Percentiles rank a stretch among this genome's conserved stretches.
phyloP scores from a whole-genome alignment of 2,329 filamentous ascomycete genomes.

The Alternaria longipes region DNA sequence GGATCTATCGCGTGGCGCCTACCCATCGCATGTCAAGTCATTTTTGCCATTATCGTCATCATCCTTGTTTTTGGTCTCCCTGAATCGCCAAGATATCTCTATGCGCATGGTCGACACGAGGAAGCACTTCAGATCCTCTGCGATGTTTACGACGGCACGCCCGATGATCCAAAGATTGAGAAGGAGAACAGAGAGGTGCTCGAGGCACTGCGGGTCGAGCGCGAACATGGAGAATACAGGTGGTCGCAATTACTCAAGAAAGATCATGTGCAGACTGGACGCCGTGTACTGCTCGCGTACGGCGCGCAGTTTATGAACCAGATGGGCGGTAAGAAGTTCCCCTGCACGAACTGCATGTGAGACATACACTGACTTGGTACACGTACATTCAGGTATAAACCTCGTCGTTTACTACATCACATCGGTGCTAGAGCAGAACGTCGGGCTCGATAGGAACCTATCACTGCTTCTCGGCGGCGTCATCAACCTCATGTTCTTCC shows the following conservation, averaged over 20 bases:
- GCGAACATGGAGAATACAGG: constrained; percentile 50
- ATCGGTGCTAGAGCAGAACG: constrained; percentile 57
- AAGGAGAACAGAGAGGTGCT: constrained; percentile 58
- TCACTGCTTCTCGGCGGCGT: constrained; percentile 60
- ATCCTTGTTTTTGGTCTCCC: constrained; percentile 52
- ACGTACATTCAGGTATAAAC: neutral
- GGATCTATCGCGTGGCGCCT: constrained; percentile 58
- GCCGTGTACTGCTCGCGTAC: constrained; percentile 52
- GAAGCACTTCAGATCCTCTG: constrained; percentile 62
- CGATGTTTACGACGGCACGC: constrained; percentile 57
- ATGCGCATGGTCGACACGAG: constrained; percentile 50
- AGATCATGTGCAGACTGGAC: constrained; percentile 53
- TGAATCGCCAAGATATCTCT: constrained; percentile 40
- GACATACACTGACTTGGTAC: neutral
- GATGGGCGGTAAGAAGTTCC: constrained; percentile 40
- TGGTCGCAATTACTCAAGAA: constrained; percentile 53
- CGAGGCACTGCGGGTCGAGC: constrained; percentile 48
- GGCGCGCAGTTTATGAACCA: constrained; percentile 55
- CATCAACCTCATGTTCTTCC: constrained; percentile 43
- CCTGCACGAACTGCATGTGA: neutral
- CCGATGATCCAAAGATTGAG: constrained; percentile 63
- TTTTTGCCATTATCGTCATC: constrained; percentile 55
- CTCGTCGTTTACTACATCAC: constrained; percentile 54
- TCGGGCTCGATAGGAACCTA: constrained; percentile 56
- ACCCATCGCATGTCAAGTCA: constrained; percentile 58